phyloP scores from a whole-genome alignment of 257 asterid species.

The Vinca minor region DNA sequence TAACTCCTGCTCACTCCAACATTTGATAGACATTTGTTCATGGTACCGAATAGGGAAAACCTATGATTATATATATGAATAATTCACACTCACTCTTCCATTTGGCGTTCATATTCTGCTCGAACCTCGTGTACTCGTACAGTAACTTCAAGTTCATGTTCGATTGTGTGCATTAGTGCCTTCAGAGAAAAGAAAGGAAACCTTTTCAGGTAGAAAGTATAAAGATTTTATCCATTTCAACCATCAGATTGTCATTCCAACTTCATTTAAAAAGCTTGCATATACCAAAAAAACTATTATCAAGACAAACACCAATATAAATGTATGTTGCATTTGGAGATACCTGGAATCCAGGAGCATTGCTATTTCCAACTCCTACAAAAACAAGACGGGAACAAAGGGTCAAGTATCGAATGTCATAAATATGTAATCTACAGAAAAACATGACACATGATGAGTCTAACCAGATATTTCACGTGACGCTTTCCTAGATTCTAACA shows the following conservation, averaged over 20 bases:
- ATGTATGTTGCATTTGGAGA: not conserved
- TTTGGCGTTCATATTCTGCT: conserved; percentile 81
- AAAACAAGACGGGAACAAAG: conserved; percentile 10
- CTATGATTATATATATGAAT: conserved; percentile 2
- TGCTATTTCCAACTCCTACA: conserved; percentile 44
- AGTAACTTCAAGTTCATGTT: conserved; percentile 94
- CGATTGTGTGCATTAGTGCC: conserved; percentile 70
- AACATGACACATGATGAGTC: conserved; percentile 8
- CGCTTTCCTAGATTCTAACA: conserved; percentile 79
- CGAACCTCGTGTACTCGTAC: conserved; percentile 95
- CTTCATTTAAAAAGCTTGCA: not conserved
- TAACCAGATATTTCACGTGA: conserved; percentile 65
- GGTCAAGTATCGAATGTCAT: conserved; percentile 5
- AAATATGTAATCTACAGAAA: not conserved
- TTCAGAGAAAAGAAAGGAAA: conserved; percentile 27
- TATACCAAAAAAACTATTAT: not conserved
- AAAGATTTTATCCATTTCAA: not conserved
- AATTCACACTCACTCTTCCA: conserved; percentile 61
- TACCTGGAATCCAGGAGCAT: conserved; percentile 80
- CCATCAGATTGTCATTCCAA: not conserved
- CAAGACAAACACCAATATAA: not conserved
- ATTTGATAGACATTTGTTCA: not conserved
- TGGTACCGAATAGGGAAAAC: not conserved
- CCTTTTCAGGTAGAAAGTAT: conserved; percentile 1
- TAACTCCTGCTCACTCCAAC: not conserved